Evolutionary conservation across 2,329 filamentous ascomycete species (phyloP), one percentile per base, ranked within the genome.

Genomic region (Pestalotiopsis fici): DNA sequence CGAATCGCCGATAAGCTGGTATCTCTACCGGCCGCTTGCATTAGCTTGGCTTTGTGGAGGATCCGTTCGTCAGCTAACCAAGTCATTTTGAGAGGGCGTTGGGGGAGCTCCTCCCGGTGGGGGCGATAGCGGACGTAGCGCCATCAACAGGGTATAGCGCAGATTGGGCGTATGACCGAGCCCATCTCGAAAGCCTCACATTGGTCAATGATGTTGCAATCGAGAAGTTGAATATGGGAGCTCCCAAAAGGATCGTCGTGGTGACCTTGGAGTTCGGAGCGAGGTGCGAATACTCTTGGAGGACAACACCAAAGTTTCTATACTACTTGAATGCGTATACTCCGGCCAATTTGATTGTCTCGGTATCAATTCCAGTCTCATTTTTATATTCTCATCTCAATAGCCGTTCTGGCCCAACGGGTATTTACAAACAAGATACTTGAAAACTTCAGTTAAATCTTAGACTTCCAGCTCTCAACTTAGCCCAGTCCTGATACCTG

Each of bases 81-180:
- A 57, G 55, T 57, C 54, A 23, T 56, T 25, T 31, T 13, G 55
- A 21, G 23, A 5, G 55, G 12, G 23, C 25, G 13, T 57, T 57
- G 25, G 28, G 59, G 59, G 59, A 61, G 59, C 59, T 61, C 59
- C 59, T 61, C 59, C 59, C 31, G 7, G 59, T 61, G 59, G 59
- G 59, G 59, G 21, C 21, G 59, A 61, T 59, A 59, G 25, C 25
- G 5, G 23, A 59, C 55, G 13, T 31, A 59, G 55, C 55, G 43
- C 43, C 43, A 50, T 50, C 43, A 50, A 50, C 43, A n/a, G 43
- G 43, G 43, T 50, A 50, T 50, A 50, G 43, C 43, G 43, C n/a
- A 18, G 9, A 50, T 7, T 21, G 43, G n/a, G 18, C n/a, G 43
- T 50, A 50, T 50, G 43, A 50, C 43, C n/a, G 43, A 50, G 43